Evolutionary conservation across 495 filamentous ascomycete genomes (phyloP).

Genomic region (Letharia columbiana): DNA sequence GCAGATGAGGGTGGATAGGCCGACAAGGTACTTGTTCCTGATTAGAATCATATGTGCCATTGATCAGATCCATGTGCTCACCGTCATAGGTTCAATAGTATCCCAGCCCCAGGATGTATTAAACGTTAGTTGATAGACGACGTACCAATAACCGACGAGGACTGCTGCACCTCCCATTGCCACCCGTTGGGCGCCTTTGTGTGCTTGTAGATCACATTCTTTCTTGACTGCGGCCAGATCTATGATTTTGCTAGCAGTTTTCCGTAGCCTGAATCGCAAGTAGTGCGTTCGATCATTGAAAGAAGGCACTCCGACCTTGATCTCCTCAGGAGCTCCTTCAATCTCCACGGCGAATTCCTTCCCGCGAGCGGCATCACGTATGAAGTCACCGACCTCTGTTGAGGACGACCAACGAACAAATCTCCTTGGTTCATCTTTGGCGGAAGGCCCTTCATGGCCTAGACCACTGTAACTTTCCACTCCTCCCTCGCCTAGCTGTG

Average conservation of each 20-base stretch:
- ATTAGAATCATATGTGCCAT: not conserved
- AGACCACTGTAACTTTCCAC: slow-evolving; percentile 54
- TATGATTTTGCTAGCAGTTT: slow-evolving; percentile 58
- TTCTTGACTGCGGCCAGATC: slow-evolving; percentile 62
- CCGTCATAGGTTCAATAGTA: slow-evolving; percentile 80
- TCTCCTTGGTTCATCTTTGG: slow-evolving; percentile 36
- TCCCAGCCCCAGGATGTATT: slow-evolving; percentile 70
- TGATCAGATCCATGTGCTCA: slow-evolving; percentile 14
- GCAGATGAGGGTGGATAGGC: slow-evolving; percentile 72
- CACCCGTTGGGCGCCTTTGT: slow-evolving; percentile 65
- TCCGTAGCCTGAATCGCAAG: slow-evolving; percentile 64
- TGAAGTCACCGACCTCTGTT: slow-evolving; percentile 92
- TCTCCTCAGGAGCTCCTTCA: slow-evolving; percentile 58
- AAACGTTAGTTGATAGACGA: slow-evolving; percentile 72
- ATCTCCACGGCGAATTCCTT: slow-evolving; percentile 80
- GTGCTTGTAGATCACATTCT: slow-evolving; percentile 72
- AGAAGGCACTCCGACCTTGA: slow-evolving; percentile 71
- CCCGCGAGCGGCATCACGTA: slow-evolving; percentile 77
- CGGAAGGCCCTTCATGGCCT: slow-evolving; percentile 39
- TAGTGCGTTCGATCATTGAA: slow-evolving; percentile 88
- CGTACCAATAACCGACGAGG: slow-evolving; percentile 68
- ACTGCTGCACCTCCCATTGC: slow-evolving; percentile 69
- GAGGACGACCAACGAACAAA: slow-evolving; percentile 88
- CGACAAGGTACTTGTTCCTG: slow-evolving; percentile 58
- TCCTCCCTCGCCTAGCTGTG: slow-evolving; percentile 39